Conservation (phyloP, 164 flowering plant genomes). For the Santalum album region DNA sequence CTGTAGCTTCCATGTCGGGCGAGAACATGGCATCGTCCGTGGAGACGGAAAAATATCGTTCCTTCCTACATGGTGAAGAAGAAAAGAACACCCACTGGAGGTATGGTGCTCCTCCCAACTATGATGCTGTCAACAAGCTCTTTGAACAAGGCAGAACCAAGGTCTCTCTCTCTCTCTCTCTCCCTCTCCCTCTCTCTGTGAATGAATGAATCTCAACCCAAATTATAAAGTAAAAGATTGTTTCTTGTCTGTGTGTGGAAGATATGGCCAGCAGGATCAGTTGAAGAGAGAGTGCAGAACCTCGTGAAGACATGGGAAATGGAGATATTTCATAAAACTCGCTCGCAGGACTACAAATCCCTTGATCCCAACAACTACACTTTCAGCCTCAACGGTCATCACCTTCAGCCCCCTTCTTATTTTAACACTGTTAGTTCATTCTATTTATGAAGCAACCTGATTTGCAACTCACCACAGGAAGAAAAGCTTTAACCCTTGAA, state of each 20-base stretch:
- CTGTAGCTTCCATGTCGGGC: too few species aligned
- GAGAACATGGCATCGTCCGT: slow-evolving; percentile 17
- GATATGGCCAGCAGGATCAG: slow-evolving; percentile 72
- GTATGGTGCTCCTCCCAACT: slow-evolving; percentile 37
- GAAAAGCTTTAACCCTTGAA: slow-evolving; percentile 20
- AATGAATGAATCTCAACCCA: too few species aligned
- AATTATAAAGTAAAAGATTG: too few species aligned
- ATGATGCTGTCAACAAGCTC: slow-evolving; percentile 34
- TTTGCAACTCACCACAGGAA: slow-evolving; percentile 26
- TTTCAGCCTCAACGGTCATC: slow-evolving; percentile 46
- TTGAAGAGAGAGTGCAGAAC: slow-evolving; percentile 60
- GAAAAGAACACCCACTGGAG: slow-evolving; percentile 33
- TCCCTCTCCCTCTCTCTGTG: not conserved
- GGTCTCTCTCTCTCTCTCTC: slow-evolving; percentile 14
- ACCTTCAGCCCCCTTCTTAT: too few species aligned
- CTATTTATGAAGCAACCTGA: too few species aligned
- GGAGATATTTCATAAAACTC: slow-evolving; percentile 64
- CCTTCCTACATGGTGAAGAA: slow-evolving; percentile 23
- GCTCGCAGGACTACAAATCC: slow-evolving; percentile 33
- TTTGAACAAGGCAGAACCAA: slow-evolving; percentile 46
- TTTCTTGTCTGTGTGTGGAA: slow-evolving; percentile 4
- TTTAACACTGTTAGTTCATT: too few species aligned
- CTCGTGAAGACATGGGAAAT: slow-evolving; percentile 75
- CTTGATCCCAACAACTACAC: slow-evolving; percentile 29
- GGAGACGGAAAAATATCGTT: slow-evolving; percentile 33